phyloP scores from a whole-genome alignment of 2,329 filamentous ascomycete species.

The Rosellinia necatrix region DNA sequence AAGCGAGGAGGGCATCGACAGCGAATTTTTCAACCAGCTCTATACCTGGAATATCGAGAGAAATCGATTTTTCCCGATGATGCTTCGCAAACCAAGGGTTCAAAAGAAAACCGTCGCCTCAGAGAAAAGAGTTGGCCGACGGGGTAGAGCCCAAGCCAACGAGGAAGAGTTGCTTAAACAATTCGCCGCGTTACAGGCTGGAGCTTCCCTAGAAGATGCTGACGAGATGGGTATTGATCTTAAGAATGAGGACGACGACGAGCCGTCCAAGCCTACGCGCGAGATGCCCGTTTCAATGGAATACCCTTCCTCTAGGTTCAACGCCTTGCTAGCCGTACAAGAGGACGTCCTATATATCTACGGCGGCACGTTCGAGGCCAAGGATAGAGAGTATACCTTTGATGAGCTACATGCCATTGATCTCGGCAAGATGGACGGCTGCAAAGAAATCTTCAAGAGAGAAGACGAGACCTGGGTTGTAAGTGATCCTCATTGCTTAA shows the following conservation, averaged over 20 bases:
- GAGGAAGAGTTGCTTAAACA: slow-evolving; percentile 90
- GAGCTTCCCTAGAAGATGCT: slow-evolving; percentile 62
- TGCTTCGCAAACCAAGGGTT: slow-evolving; percentile 73
- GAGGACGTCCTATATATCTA: slow-evolving; percentile 93
- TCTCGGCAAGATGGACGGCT: slow-evolving; percentile 91
- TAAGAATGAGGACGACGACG: slow-evolving; percentile 57
- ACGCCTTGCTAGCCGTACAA: slow-evolving; percentile 86
- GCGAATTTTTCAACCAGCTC: slow-evolving; percentile 92
- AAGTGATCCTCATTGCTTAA: slow-evolving; percentile 45
- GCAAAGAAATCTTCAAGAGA: slow-evolving; percentile 85
- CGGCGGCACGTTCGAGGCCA: slow-evolving; percentile 93
- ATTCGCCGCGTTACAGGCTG: slow-evolving; percentile 81
- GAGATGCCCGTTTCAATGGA: slow-evolving; percentile 74
- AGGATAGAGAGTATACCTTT: slow-evolving; percentile 92
- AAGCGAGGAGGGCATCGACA: slow-evolving; percentile 93
- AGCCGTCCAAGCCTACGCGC: slow-evolving; percentile 62
- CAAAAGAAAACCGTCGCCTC: slow-evolving; percentile 64
- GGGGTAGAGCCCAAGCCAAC: slow-evolving; percentile 82
- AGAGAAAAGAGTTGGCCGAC: slow-evolving; percentile 62
- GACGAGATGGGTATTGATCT: slow-evolving; percentile 50
- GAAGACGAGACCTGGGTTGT: slow-evolving; percentile 84
- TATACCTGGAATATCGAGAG: slow-evolving; percentile 95
- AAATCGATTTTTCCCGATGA: slow-evolving; percentile 89
- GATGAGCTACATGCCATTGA: slow-evolving; percentile 94
- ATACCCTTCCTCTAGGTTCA: slow-evolving; percentile 88